Base-by-base conservation (phyloP, 2,329 filamentous ascomycete species). In the Fusarium sp. region DNA sequence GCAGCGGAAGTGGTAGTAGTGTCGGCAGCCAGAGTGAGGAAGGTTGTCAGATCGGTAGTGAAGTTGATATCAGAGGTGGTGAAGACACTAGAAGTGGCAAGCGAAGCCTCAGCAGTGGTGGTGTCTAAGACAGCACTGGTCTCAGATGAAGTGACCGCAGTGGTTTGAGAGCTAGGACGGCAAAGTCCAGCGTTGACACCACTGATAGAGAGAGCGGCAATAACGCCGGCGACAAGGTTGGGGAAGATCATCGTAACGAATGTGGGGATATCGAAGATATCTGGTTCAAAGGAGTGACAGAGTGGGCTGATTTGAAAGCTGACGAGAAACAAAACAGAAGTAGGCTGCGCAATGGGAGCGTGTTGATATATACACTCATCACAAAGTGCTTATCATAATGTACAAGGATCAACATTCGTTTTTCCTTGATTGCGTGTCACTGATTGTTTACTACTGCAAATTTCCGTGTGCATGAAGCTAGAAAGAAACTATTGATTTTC, bases 241-340 rank as follows among this genome's bases (percentile, higher is more conserved):
- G 38, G 46, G 12, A 58, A 44, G 9, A 63, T 41, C 60, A 63
- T 61, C 0, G 4, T 49, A 57, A 23, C 26, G 54, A 59, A 31
- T 24, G 59, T 38, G 4, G 21, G 23, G 47, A 56, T 56, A 55
- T 15, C 52, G 2, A n/a, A 37, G 31, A 56, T 56, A 56, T 56
- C 52, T 28, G 6, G 18, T 13, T 49, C n/a, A 49, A 54, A 57
- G 10, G 47, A 57, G 37, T 54, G 55, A 29, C 47, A 13, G 18
- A 18, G n/a, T 31, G 43, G 15, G 12, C n/a, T 4, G 24, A 56
- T 56, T n/a, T n/a, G n/a, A n/a, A n/a, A n/a, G n/a, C n/a, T n/a
- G 31, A 35, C 42, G 18, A 21, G 18, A 38, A 6, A 20, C 18
- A 5, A 4, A 49, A 16, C 24, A 7, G 20, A 18, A n/a, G n/a